A percentile compares a stretch with the other conserved stretches of the same genome.
These are phyloP conservation scores for Xanthoparmelia taractica DNA, from an alignment of 495 filamentous ascomycete genomes.

Conservation along the genomic window DNA sequence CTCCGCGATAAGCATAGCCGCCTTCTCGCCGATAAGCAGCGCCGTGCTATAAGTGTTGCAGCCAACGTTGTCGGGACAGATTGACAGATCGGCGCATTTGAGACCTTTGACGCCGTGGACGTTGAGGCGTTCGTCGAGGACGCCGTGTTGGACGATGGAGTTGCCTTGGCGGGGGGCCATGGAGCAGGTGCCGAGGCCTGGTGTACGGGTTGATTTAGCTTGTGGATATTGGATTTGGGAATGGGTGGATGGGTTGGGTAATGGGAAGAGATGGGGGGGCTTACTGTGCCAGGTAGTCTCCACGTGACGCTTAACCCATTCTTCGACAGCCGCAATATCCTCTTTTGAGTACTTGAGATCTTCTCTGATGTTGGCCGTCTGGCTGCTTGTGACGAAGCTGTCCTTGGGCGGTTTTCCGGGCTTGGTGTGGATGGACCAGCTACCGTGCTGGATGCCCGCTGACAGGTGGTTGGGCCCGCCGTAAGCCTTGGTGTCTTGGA, in stretches of 20 bases:
- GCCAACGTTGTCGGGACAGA: constrained; percentile 77
- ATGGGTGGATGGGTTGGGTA: not conserved
- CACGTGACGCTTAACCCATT: constrained; percentile 70
- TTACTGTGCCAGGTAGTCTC: constrained; percentile 73
- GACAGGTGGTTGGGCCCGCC: constrained; percentile 65
- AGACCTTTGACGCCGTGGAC: constrained; percentile 74
- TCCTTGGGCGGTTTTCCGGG: constrained; percentile 41
- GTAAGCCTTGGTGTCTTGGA: constrained; percentile 65
- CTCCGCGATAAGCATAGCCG: constrained; percentile 61
- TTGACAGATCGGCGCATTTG: constrained; percentile 73
- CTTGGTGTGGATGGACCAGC: constrained; percentile 39
- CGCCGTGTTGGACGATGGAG: constrained; percentile 72
- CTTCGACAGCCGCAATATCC: constrained; percentile 63
- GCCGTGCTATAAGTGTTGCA: constrained; percentile 72
- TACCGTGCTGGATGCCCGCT: constrained; percentile 59
- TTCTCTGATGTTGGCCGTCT: constrained; percentile 47
- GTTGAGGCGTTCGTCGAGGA: constrained; percentile 71
- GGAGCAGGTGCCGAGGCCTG: constrained; percentile 56
- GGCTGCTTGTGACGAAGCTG: constrained; percentile 41
- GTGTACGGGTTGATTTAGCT: not conserved
- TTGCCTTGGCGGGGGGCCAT: constrained; percentile 77
- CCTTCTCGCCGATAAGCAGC: constrained; percentile 79
- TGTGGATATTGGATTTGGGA: not conserved
- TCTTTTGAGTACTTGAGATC: constrained; percentile 59
- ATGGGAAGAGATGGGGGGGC: constrained; percentile 27